Base-by-base conservation (phyloP, 2,329 filamentous ascomycete genomes). In the Stemphylium beticola region DNA sequence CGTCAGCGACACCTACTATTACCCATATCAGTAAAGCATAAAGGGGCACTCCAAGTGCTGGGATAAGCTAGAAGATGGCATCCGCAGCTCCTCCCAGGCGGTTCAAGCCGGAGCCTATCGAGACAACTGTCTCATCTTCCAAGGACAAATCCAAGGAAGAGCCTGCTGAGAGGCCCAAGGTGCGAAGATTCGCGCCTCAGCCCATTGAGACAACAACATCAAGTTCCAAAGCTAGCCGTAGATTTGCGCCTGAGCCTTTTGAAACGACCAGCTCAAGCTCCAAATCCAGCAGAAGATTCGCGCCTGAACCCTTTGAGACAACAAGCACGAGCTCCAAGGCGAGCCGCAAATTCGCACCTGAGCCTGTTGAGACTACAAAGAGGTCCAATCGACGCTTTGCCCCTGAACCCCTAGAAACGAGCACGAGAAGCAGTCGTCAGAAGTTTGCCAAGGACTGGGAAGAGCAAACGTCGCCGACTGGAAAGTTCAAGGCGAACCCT, bases 361-460 rank as follows among this genome's bases (percentile, higher is more conserved):
- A 89, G 51, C 88, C 88, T 14, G 85, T 93, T 60, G 90, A 93
- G 74, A 92, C 89, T 10, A 88, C 84, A 1, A 57, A 49, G 33
- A 65, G 55, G 33, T 84, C 82, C 29, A 84, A 83, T 29, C 83
- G 85, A 44, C 86, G 60, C 26, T 74, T 72, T 52, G 67, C 67
- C 14, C 71, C 75, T 14, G 66, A 79, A 48, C 75, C 77, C 9
- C 60, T 77, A 20, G 70, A 74, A 44, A 73, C 68, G 3, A 66
- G 58, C 22, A 67, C 58, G 22, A 51, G 55, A 34, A 69, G 59
- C 32, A 74, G 65, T 49, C 67, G 65, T 10, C 58, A 65, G 15
- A 73, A 65, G 40, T 70, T 70, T 32, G 61, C 59, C 17, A 56
- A 65, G 31, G 66, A 70, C 41, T 69, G 66, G 67, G 60, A 62